phyloP scores from a whole-genome alignment of 2,329 filamentous ascomycete species.

The Gnomoniopsis sp. region DNA sequence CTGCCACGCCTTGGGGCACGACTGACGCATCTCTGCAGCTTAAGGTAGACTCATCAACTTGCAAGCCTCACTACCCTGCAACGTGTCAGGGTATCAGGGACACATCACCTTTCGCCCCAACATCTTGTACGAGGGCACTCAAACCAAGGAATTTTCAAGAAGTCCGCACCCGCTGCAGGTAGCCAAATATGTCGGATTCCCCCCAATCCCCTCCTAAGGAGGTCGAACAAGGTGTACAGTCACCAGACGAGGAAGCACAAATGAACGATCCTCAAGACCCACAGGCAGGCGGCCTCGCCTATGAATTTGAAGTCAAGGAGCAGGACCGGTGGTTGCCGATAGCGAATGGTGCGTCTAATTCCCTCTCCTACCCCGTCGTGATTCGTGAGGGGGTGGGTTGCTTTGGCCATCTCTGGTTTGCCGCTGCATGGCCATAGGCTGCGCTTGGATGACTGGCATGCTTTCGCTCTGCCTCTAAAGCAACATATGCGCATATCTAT shows the following conservation, averaged over 20 bases:
- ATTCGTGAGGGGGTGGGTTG: slow-evolving; percentile 30
- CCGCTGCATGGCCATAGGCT: slow-evolving; percentile 28
- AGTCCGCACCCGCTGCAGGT: slow-evolving; percentile 63
- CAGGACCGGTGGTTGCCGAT: slow-evolving; percentile 99
- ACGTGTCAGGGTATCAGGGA: slow-evolving; percentile 52
- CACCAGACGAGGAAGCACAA: slow-evolving; percentile 88
- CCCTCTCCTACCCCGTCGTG: slow-evolving; percentile 30
- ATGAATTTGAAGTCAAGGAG: slow-evolving; percentile 99
- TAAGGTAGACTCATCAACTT: slow-evolving; percentile 41
- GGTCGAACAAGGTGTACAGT: slow-evolving; percentile 89
- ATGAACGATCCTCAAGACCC: slow-evolving; percentile 84
- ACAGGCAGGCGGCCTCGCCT: slow-evolving; percentile 71
- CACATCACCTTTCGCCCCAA: slow-evolving; percentile 53
- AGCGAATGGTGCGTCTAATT: slow-evolving; percentile 89
- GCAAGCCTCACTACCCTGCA: slow-evolving; percentile 54
- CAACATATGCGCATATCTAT: slow-evolving; percentile 31
- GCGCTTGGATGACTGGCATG: slow-evolving; percentile 40
- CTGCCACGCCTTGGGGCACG: slow-evolving; percentile 32
- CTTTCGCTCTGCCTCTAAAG: slow-evolving; percentile 42
- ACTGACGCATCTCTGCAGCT: slow-evolving; percentile 56
- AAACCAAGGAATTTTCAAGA: slow-evolving; percentile 56
- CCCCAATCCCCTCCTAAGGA: slow-evolving; percentile 88
- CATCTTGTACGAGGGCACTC: slow-evolving; percentile 53
- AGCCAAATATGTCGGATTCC: slow-evolving; percentile 88
- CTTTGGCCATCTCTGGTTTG: slow-evolving; percentile 26